phyloP scores from a whole-genome alignment of 164 flowering plant genomes.

The Paratinospora sagittata region DNA sequence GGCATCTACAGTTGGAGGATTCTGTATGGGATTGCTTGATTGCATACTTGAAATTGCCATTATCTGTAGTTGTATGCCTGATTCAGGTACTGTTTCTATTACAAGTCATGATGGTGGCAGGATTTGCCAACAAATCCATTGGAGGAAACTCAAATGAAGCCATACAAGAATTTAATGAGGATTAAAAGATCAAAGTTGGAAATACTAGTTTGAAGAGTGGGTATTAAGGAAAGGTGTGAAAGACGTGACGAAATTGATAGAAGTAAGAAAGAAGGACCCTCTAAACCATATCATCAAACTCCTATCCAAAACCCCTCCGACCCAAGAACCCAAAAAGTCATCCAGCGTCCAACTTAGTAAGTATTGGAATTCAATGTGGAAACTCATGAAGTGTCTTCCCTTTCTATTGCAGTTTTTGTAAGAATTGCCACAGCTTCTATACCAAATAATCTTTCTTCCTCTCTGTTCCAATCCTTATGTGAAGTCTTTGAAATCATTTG shows the following conservation, averaged over 20 bases:
- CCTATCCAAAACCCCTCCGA: neutral
- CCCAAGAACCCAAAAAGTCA: neutral
- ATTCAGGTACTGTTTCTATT: too few relatives aligned
- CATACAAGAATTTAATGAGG: neutral
- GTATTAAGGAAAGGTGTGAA: neutral
- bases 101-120: too few relatives aligned
- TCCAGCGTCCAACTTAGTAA: too few relatives aligned
- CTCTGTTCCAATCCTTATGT: neutral
- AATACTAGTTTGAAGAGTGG: neutral
- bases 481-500: slow-evolving; percentile 1
- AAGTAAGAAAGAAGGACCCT: neutral
- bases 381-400: neutral
- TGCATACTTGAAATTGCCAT: too few relatives aligned
- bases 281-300: neutral
- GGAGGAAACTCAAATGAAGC: neutral
- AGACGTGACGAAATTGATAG: slow-evolving; percentile 8
- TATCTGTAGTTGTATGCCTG: too few relatives aligned
- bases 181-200: neutral
- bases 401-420: slow-evolving; percentile 7
- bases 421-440: neutral
- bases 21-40: too few relatives aligned
- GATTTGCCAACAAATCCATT: too few relatives aligned
- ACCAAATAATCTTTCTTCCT: neutral
- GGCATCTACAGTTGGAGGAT: too few relatives aligned
- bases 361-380: too few relatives aligned